Base-by-base conservation (phyloP, 805 yeast species). In the Yarrowia porcina region DNA sequence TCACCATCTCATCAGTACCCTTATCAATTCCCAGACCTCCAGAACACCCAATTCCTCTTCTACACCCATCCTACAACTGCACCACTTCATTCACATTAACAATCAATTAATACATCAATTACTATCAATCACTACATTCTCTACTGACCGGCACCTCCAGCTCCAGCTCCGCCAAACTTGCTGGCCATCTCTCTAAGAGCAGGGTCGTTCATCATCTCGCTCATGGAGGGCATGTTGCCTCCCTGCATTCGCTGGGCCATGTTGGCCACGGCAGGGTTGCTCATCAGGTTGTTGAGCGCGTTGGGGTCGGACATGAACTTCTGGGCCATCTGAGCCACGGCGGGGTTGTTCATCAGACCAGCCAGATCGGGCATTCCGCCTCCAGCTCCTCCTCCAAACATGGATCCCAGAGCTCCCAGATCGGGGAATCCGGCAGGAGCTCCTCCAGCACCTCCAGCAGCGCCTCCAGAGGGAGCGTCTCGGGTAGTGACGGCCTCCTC, bases 291-390 rank as follows among this genome's bases (percentile, higher is more conserved):
- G 65, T 77, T 79, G 79, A 91, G 76, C 52, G 94, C 90, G 35
- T 77, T 81, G 36, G 97, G 97, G 73, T 91, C 85, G 61, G 84
- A 83, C 97, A 90, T 89, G 84, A 90, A 80, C 71, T 83, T 82
- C 75, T 88, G 92, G 45, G 96, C 96, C 73, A 91, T 91, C 74
- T 87, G 88, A 87, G 87, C 87, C 65, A 93, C 75, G 75, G 87
- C 93, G n/a, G 99, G 99, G 75, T 92, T 91, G 75, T 82, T 85
- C 86, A 92, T 81, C 77, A 92, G 74, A 30, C 85, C 83, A 52
- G 84, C 79, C 63, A 90, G 78, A 67, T 83, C 80, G 68, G 90
- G 86, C 79, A 85, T 82, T 21, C 91, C 92, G 44, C 92, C 93
- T 25, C 56, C 59, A 35, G 83, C 78, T 4, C 68, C 72, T n/a